phyloP scores from a whole-genome alignment of 495 filamentous ascomycete species.

The Bacidia rubella region DNA sequence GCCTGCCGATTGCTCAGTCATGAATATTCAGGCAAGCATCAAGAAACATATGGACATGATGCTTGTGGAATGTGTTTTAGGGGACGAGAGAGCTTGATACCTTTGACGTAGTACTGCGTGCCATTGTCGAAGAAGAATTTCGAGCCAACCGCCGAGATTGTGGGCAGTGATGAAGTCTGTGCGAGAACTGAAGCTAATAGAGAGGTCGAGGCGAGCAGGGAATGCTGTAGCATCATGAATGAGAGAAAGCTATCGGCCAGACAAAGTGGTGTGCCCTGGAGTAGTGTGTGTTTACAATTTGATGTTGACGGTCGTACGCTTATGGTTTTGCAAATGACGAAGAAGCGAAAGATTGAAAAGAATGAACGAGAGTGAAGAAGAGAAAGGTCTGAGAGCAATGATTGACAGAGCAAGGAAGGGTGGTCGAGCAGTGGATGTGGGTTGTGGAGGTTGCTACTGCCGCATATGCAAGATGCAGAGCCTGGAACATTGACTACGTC shows the following conservation, averaged over 20 bases:
- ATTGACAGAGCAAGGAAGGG: too few relatives aligned
- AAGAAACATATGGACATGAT: too few relatives aligned
- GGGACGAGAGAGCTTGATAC: slow-evolving; percentile 24
- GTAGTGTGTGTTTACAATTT: too few relatives aligned
- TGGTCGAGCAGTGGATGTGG: too few relatives aligned
- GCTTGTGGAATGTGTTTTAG: slow-evolving; percentile 11
- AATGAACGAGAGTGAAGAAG: not conserved
- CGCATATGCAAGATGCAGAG: not conserved
- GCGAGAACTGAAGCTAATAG: slow-evolving; percentile 1
- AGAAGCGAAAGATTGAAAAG: not conserved
- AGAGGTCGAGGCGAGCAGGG: not conserved
- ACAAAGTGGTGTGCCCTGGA: too few relatives aligned
- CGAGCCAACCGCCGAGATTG: slow-evolving; percentile 57
- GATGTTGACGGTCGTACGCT: too few relatives aligned
- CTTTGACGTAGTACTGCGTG: slow-evolving; percentile 70
- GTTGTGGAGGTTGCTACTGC: not conserved
- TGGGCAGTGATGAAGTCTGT: slow-evolving; percentile 24
- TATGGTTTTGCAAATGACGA: not conserved
- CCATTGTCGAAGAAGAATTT: slow-evolving; percentile 75
- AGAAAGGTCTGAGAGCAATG: not conserved
- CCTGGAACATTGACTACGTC: too few relatives aligned
- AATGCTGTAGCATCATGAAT: not conserved
- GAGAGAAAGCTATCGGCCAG: too few relatives aligned
- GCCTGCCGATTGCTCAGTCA: too few relatives aligned
- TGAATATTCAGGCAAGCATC: too few relatives aligned